A percentile compares a stretch with the other conserved stretches of the same genome.
Conservation (phyloP, 2,329 filamentous ascomycete genomes). For the Plenodomus biglobosus region DNA sequence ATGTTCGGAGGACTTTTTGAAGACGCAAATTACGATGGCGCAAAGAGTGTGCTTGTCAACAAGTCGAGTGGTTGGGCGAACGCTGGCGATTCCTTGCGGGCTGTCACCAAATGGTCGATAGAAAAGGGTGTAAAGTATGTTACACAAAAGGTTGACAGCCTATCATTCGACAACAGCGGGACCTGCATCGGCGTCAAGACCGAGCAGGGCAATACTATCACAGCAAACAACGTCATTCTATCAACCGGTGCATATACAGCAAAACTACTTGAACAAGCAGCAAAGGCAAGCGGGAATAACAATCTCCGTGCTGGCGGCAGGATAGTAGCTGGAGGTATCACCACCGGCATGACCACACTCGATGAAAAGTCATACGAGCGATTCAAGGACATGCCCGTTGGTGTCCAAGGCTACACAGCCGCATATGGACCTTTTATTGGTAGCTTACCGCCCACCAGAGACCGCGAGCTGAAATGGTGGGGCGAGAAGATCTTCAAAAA, state of each 20-base stretch:
- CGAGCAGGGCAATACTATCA: constrained; percentile 35
- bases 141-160: constrained; percentile 53
- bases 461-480: constrained; percentile 41
- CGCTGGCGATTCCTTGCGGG: constrained; percentile 60
- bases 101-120: constrained; percentile 56
- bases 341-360: constrained; percentile 52
- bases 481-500: constrained; percentile 42
- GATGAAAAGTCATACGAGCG: constrained; percentile 31
- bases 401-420: constrained; percentile 35
- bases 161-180: constrained; percentile 53
- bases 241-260: constrained; percentile 49
- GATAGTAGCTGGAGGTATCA: constrained; percentile 60
- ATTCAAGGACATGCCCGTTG: constrained; percentile 40
- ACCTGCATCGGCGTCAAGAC: constrained; percentile 43
- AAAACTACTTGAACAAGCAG: constrained; percentile 52
- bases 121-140: constrained; percentile 62
- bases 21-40: constrained; percentile 61
- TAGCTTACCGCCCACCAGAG: constrained; percentile 36
- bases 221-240: constrained; percentile 37
- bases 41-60: constrained; percentile 63
- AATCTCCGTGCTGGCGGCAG: constrained; percentile 57
- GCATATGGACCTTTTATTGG: constrained; percentile 37
- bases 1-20: constrained; percentile 62
- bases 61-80: constrained; percentile 64
- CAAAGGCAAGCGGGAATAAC: constrained; percentile 48